Evolutionary conservation across 257 asterid species (phyloP), one percentile per base, ranked within the genome.

Genomic region (Scutellaria baicalensis): DNA sequence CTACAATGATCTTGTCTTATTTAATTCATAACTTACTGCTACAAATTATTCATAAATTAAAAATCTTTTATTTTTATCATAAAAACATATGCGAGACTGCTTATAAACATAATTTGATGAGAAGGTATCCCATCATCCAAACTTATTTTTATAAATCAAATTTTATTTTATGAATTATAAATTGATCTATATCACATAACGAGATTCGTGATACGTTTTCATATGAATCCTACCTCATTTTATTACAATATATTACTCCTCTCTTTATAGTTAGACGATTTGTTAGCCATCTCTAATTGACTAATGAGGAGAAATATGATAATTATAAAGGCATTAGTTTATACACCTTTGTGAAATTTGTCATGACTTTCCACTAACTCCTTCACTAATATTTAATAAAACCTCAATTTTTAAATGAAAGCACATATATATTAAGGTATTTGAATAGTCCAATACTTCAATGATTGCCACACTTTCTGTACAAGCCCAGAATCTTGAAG

Each of bases 201-300:
- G n/a, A n/a, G n/a, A n/a, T n/a, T 27, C 3, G 4, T 27, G 33
- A 27, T 2, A 27, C 4, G 33, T 2, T 27, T 1, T 27, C 4
- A 27, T 5, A 27, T 27, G 2, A 27, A 1, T 27, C 33, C 3
- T 2, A 27, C 49, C 33, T 14, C 66, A 20, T 33, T 62, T 51
- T 42, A 69, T n/a, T 21, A 12, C 39, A 23, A 27, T 27, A 27
- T 27, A 43, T 23, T 54, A 64, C 18, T 63, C 44, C 33, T 63
- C 59, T 72, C 47, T 49, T 36, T 55, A 56, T 71, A 72, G 64
- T 61, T 33, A 35, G 60, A 67, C 58, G 54, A 68, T 61, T 33
- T 58, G 57, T 60, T 59, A 77, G 82, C 86, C 84, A 73, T 84
- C 85, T 69, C 76, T 57, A 75, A 78, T 82, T 78, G 88, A 82